Evolutionary conservation across 305 asterid genomes (phyloP).

Genomic region (Plantago lanceolata): DNA sequence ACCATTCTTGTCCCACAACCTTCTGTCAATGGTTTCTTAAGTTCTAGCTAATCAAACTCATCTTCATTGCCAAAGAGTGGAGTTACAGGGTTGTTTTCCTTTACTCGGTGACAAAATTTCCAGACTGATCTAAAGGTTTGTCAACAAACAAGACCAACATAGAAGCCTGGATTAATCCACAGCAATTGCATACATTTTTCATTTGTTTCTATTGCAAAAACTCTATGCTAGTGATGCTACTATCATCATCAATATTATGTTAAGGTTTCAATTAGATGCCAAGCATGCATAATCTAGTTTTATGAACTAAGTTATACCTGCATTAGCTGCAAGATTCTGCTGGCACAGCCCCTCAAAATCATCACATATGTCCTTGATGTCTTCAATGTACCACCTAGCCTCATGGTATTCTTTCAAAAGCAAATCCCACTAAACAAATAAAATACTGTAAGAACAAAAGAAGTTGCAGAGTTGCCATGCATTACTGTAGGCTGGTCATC

Average conservation of each 20-base stretch:
- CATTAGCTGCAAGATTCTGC: conserved; percentile 89
- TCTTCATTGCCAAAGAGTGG: too few relatives aligned
- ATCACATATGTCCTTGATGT: conserved; percentile 76
- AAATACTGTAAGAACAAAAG: conserved; percentile 13
- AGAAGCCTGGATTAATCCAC: not conserved
- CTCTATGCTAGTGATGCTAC: not conserved
- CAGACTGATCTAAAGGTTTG: not conserved
- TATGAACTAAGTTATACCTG: conserved; percentile 40
- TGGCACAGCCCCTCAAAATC: conserved; percentile 94
- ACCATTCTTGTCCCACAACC: too few relatives aligned
- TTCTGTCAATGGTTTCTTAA: too few relatives aligned
- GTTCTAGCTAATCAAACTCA: too few relatives aligned
- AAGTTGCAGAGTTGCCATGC: conserved; percentile 2
- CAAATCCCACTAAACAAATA: conserved; percentile 71
- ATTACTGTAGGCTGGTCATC: conserved; percentile 15
- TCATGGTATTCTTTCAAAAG: conserved; percentile 79
- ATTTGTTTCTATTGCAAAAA: not conserved
- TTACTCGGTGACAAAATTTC: not conserved
- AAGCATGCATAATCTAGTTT: conserved; percentile 6
- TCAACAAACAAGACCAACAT: not conserved
- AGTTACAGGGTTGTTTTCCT: too few relatives aligned
- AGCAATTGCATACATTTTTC: not conserved
- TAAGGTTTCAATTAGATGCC: not conserved
- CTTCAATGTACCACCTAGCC: conserved; percentile 78
- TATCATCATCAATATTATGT: too few relatives aligned